Percentiles rank a stretch among this genome's conserved stretches.
phyloP scores from a whole-genome alignment of 192 early-diverging fungal genomes.

The Linnemannia elongata region DNA sequence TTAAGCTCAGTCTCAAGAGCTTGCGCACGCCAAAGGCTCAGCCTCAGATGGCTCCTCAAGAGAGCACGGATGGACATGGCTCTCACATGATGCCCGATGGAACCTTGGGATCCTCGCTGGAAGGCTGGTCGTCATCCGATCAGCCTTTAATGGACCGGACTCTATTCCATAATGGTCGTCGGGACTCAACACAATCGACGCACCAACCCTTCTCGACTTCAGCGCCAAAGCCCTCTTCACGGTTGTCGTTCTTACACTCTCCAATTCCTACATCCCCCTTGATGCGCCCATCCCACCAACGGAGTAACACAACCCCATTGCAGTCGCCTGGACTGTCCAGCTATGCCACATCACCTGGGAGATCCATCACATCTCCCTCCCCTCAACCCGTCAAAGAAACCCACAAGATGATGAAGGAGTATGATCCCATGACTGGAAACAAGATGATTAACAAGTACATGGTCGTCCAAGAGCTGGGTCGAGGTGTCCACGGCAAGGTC shows the following conservation, averaged over 20 bases:
- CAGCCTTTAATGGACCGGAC: slow-evolving; percentile 25
- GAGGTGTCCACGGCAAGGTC: slow-evolving; percentile 97
- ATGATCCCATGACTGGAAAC: slow-evolving; percentile 89
- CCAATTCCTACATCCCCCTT: slow-evolving; percentile 33
- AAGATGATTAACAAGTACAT: slow-evolving; percentile 98
- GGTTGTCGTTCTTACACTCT: slow-evolving; percentile 48
- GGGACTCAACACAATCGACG: slow-evolving; percentile 1
- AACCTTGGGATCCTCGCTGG: slow-evolving; percentile 21
- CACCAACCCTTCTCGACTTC: slow-evolving; percentile 30
- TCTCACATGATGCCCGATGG: slow-evolving; percentile 5
- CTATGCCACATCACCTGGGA: slow-evolving; percentile 38
- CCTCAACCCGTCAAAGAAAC: slow-evolving; percentile 84
- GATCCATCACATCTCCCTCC: slow-evolving; percentile 35
- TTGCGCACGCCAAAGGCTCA: slow-evolving; percentile 36
- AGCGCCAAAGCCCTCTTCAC: slow-evolving; percentile 44
- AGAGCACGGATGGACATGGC: background rate
- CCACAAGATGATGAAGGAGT: slow-evolving; percentile 82
- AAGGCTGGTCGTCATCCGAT: slow-evolving; percentile 30
- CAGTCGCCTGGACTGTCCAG: slow-evolving; percentile 26
- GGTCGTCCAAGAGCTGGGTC: slow-evolving; percentile 89
- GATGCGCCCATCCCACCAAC: slow-evolving; percentile 33
- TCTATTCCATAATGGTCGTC: slow-evolving; percentile 22
- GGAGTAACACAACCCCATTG: slow-evolving; percentile 47
- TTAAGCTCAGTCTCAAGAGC: slow-evolving; percentile 49
- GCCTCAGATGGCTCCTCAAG: background rate